Base-by-base conservation (phyloP, 371 early-diverging fungal genomes). In the Amoeboaphelidium protococcarum region DNA sequence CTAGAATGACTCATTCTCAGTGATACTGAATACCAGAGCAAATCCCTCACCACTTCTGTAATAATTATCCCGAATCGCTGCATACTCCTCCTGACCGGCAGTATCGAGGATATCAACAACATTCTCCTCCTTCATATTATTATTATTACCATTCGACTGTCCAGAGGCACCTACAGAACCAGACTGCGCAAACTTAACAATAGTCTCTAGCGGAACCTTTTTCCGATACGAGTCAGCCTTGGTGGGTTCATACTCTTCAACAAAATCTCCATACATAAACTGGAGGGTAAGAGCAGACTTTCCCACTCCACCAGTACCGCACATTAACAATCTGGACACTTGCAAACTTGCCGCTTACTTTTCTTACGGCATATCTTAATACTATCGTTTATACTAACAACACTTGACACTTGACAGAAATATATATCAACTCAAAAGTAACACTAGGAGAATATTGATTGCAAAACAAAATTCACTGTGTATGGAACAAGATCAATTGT, bases 241-340 rank as follows among this genome's bases (percentile, higher is more conserved):
- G n/a, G 89, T 88, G 3, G 89, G 89, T 59, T 88, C 89, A 58
- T 88, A 88, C 59, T 82, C 82, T 62, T 88, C 85, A 49, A 82
- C 79, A 64, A 88, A 88, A 67, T 88, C 83, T 47, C 82, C 81
- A 53, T 83, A 84, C 81, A 84, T 76, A 69, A 76, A 85, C 57
- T 82, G 82, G 40, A 88, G 63, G 2, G 85, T 84, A 49, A 88
- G 59, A 20, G 84, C 82, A n/a, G 82, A 82, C 63, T 88, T 88
- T 42, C 89, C 89, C 25, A 88, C 89, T 54, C 83, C 85, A 53
- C 89, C 89, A 12, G 78, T 75, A 43, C 89, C 89, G 24, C 84
- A 85, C 84, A 83, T 82, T 58, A 87, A 80, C 51, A 84, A 68
- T 62, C 82, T 83, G 61, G 21, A 42, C 16, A 31, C 6, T 16